These are phyloP conservation scores for Calonectria pseudoreteaudii DNA, from an alignment of 2,329 filamentous ascomycete species.

Conservation along the genomic window DNA sequence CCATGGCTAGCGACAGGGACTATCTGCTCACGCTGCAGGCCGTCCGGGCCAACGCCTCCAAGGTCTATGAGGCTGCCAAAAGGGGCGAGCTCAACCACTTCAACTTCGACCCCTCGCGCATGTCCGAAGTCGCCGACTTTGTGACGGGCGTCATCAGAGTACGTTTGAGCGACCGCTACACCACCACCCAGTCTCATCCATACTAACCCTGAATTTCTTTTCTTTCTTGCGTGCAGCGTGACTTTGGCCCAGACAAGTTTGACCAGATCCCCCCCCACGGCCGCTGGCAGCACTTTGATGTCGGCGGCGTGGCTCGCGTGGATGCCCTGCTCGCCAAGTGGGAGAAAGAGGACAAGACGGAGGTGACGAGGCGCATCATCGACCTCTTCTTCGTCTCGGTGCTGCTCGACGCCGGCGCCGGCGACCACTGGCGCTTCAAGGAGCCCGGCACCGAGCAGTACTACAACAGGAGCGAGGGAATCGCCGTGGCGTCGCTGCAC, in stretches of 20 bases:
- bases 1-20: slow-evolving; percentile 32
- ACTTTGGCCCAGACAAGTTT: slow-evolving; percentile 61
- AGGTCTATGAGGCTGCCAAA: slow-evolving; percentile 52
- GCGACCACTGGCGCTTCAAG: slow-evolving; percentile 60
- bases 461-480: slow-evolving; percentile 61
- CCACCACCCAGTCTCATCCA: too few species aligned
- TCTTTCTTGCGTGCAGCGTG: too few species aligned
- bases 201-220: neutral
- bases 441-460: slow-evolving; percentile 51
- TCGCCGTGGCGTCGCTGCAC: slow-evolving; percentile 62
- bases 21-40: slow-evolving; percentile 52
- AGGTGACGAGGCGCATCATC: slow-evolving; percentile 65
- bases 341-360: slow-evolving; percentile 57
- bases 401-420: slow-evolving; percentile 66
- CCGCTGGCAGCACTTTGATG: slow-evolving; percentile 73
- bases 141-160: slow-evolving; percentile 58
- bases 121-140: slow-evolving; percentile 55
- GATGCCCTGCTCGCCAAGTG: slow-evolving; percentile 57
- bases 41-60: slow-evolving; percentile 49
- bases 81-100: slow-evolving; percentile 55
- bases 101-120: slow-evolving; percentile 51
- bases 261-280: slow-evolving; percentile 65
- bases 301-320: slow-evolving; percentile 64
- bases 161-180: too few species aligned
- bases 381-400: slow-evolving; percentile 73